A percentile compares a stretch with the other conserved stretches of the same genome.
Evolutionary conservation across 805 yeast genomes (phyloP).

Genomic region (Hanseniaspora lindneri): DNA sequence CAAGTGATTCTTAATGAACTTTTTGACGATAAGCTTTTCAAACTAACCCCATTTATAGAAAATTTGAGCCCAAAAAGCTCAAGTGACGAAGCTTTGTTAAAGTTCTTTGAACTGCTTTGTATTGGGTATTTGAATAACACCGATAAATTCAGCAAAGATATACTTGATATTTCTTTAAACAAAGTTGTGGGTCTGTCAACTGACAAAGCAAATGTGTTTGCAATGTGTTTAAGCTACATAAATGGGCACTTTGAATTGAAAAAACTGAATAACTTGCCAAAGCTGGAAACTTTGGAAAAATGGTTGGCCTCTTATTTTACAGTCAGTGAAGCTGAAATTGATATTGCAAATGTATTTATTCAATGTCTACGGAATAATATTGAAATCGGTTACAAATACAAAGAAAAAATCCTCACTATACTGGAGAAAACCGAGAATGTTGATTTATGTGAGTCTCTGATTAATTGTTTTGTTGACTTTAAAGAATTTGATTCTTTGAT

Average conservation of each 20-base stretch:
- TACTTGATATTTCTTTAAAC: constrained; percentile 5
- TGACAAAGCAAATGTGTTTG: not conserved
- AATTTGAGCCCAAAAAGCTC: not conserved
- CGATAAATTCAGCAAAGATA: constrained; percentile 1
- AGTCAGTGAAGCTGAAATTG: not conserved
- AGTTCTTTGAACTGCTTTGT: not conserved
- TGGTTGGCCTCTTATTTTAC: constrained; percentile 1
- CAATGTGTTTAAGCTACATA: constrained; percentile 1
- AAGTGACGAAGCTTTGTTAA: not conserved
- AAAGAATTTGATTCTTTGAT: constrained; percentile 7
- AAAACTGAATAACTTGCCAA: constrained; percentile 10
- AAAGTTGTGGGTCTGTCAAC: not conserved
- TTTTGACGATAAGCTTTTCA: constrained; percentile 8
- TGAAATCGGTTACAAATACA: constrained; percentile 11
- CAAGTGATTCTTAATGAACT: constrained; percentile 1
- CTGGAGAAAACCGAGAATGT: not conserved
- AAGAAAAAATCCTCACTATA: not conserved
- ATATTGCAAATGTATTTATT: not conserved
- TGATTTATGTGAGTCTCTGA: not conserved
- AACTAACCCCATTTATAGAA: constrained; percentile 7
- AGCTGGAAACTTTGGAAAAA: constrained; percentile 3
- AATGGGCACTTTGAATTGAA: constrained; percentile 5
- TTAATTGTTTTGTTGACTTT: constrained; percentile 12
- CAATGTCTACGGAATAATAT: constrained; percentile 5
- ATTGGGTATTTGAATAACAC: constrained; percentile 4